Conservation (phyloP, 768 basidiomycete genomes). For the Macrolepiota dolichaula region DNA sequence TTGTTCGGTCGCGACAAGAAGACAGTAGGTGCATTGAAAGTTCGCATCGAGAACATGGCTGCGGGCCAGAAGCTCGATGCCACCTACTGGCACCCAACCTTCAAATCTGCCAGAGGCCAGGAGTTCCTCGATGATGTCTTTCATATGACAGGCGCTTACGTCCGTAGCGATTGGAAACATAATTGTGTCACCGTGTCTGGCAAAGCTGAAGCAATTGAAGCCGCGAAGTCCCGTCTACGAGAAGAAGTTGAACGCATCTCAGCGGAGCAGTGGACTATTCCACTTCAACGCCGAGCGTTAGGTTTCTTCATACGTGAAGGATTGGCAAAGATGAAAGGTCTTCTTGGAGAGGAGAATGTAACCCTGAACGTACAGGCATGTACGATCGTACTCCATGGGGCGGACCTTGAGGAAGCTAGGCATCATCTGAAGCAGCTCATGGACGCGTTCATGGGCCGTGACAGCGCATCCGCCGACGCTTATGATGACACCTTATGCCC, state of each 20-base stretch:
- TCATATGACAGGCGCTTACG: slow-evolving; percentile 34
- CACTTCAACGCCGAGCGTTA: slow-evolving; percentile 35
- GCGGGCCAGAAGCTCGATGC: slow-evolving; percentile 44
- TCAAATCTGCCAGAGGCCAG: slow-evolving; percentile 25
- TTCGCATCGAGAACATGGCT: slow-evolving; percentile 52
- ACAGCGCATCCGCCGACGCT: not conserved
- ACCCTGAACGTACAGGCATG: slow-evolving; percentile 35
- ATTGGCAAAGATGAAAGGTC: slow-evolving; percentile 45
- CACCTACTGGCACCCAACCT: slow-evolving; percentile 47
- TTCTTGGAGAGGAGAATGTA: slow-evolving; percentile 53
- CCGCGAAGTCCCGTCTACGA: slow-evolving; percentile 41
- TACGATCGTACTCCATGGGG: slow-evolving; percentile 41
- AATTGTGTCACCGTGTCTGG: slow-evolving; percentile 47
- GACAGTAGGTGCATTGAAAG: slow-evolving; percentile 54
- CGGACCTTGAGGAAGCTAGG: slow-evolving; percentile 55
- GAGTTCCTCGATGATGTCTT: slow-evolving; percentile 32
- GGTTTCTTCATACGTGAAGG: slow-evolving; percentile 51
- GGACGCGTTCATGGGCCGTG: slow-evolving; percentile 15
- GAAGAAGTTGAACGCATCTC: slow-evolving; percentile 45
- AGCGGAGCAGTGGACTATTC: slow-evolving; percentile 36
- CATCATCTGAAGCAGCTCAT: slow-evolving; percentile 43
- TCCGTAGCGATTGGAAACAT: slow-evolving; percentile 44
- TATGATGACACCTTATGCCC: slow-evolving; percentile 36
- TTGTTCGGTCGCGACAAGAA: slow-evolving; percentile 52
- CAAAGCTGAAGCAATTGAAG: slow-evolving; percentile 30